These are phyloP conservation scores for Phytophthora rubi DNA, from an alignment of 352 stramenopile genomes.

Conservation along the genomic window DNA sequence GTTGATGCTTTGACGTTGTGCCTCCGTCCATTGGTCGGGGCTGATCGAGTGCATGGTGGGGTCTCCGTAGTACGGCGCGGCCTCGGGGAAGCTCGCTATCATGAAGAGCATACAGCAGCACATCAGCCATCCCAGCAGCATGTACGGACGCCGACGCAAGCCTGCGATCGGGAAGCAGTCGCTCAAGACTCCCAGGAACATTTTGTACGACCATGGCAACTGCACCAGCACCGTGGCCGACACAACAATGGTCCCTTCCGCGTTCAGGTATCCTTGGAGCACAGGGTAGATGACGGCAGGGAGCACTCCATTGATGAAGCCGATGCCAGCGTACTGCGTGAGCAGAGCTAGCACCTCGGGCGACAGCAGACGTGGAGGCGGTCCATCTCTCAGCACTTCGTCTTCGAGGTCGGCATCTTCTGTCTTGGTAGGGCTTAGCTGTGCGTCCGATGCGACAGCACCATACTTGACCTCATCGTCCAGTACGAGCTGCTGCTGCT, in stretches of 20 bases:
- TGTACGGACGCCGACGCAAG: slow-evolving; percentile 59
- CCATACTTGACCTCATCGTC: slow-evolving; percentile 29
- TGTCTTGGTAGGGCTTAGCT: not conserved
- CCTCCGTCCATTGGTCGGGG: slow-evolving; percentile 31
- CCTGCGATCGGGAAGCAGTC: slow-evolving; percentile 60
- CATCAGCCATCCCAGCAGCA: slow-evolving; percentile 56
- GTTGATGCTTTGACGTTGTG: slow-evolving; percentile 44
- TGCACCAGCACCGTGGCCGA: slow-evolving; percentile 53
- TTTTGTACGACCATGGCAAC: slow-evolving; percentile 59
- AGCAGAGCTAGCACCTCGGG: slow-evolving; percentile 40
- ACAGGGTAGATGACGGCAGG: slow-evolving; percentile 55
- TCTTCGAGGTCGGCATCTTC: slow-evolving; percentile 29
- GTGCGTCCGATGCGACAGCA: slow-evolving; percentile 12
- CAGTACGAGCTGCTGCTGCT: slow-evolving; percentile 33
- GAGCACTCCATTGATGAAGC: slow-evolving; percentile 48
- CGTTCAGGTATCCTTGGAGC: slow-evolving; percentile 52
- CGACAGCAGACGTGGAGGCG: slow-evolving; percentile 34
- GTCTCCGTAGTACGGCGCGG: slow-evolving; percentile 55
- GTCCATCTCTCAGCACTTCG: slow-evolving; percentile 37
- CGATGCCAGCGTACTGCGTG: slow-evolving; percentile 55
- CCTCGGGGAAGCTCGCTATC: slow-evolving; percentile 47
- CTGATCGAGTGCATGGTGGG: slow-evolving; percentile 33
- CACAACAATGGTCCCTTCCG: slow-evolving; percentile 53
- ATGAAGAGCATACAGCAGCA: slow-evolving; percentile 53
- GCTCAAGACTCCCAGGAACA: slow-evolving; percentile 58